Conservation (phyloP, 2,329 filamentous ascomycete genomes). For the Ascochyta pisi region DNA sequence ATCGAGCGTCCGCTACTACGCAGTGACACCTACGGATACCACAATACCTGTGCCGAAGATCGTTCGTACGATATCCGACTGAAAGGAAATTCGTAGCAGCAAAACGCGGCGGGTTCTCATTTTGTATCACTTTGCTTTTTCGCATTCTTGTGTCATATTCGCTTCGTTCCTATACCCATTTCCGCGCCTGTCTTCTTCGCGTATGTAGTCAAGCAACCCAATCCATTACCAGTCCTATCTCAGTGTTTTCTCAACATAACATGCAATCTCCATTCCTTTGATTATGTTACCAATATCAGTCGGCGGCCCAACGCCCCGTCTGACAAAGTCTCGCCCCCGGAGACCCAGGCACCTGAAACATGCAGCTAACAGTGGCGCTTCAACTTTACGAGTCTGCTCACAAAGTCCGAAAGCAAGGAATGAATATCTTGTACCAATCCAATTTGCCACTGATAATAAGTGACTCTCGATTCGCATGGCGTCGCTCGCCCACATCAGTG, state of each 20-base stretch:
- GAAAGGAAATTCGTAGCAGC: neutral
- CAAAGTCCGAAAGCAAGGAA: neutral
- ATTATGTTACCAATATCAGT: neutral
- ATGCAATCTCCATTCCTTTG: neutral
- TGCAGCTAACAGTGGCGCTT: neutral
- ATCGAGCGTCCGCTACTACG: conserved; percentile 41
- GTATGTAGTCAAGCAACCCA: neutral
- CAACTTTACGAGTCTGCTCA: neutral
- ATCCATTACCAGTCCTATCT: neutral
- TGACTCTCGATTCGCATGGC: too few relatives aligned
- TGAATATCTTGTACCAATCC: neutral
- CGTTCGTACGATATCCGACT: conserved; percentile 37
- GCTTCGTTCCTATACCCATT: conserved; percentile 15
- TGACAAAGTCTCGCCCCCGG: conserved; percentile 4
- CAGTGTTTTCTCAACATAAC: neutral
- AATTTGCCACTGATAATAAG: too few relatives aligned
- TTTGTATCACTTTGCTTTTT: neutral
- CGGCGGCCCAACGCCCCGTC: conserved; percentile 8
- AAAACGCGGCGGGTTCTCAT: too few relatives aligned
- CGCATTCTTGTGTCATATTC: neutral
- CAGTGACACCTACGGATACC: conserved; percentile 29
- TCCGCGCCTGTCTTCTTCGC: neutral
- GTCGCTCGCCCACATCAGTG: neutral
- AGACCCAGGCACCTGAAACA: conserved; percentile 4
- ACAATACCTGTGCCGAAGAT: conserved; percentile 39